Evolutionary conservation across 257 asterid genomes (phyloP), one percentile per base, ranked within the genome.

Genomic region (Fraxinus quadrangulata): DNA sequence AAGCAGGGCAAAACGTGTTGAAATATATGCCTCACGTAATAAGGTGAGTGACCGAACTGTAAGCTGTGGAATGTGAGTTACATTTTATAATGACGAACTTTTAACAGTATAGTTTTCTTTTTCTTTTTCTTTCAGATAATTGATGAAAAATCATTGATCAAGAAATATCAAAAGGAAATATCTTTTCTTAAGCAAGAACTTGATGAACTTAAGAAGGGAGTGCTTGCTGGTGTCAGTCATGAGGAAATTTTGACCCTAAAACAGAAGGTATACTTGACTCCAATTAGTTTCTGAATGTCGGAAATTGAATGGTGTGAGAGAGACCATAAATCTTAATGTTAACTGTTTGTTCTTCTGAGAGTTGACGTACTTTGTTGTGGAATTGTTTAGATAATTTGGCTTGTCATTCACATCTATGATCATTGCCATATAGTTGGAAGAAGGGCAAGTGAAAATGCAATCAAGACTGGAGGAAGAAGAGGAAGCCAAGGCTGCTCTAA

Each of bases 401-500:
- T 73, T 31, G 21, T 75, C 75, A 6, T 34, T 75, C 69, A 40
- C 33, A 68, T 74, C 36, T 68, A 45, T 81, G 76, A 71, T 42
- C 51, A 11, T 69, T 28, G 68, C 42, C 75, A 67, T 47, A 65
- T 82, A 96, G 99, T 88, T 96, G 90, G 98, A 96, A 89, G 97
- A 92, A 86, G 99, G 99, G 51, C 99, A 96, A 88, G 90, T 90
- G 72, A 96, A 94, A 91, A 94, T 96, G 99, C 98, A 90, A 79
- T 96, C 98, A 69, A 90, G 99, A 80, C 85, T 96, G 89, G 99
- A 96, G 89, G 99, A 96, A 89, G 99, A 96, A 78, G 99, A 96
- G 83, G 99, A 96, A 73, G 98, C 97, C 73, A 96, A 96, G 91
- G 91, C 94, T 37, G 99, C 99, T 85, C 77, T 96, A 63, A 89